Evolutionary conservation across 768 basidiomycete genomes (phyloP).

Genomic region (Cystofilobasidium capitatum): DNA sequence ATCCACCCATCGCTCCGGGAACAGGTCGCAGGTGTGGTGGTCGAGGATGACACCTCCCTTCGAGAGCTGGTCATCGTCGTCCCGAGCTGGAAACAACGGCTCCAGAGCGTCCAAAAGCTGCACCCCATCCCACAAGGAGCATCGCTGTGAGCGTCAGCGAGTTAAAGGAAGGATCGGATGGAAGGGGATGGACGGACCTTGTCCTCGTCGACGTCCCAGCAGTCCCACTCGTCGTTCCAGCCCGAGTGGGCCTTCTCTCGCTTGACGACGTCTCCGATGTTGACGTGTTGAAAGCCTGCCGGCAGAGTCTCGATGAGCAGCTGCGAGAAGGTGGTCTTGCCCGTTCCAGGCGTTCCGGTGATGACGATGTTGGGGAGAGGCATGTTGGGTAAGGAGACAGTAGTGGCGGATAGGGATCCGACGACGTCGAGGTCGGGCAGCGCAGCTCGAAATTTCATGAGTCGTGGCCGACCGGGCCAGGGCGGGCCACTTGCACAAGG

Average conservation of each 20-base stretch:
- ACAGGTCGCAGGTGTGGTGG: conserved; percentile 88
- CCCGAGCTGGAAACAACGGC: conserved; percentile 36
- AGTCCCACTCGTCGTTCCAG: conserved; percentile 91
- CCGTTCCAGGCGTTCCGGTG: conserved; percentile 52
- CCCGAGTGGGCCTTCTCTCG: conserved; percentile 67
- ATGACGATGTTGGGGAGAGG: conserved; percentile 38
- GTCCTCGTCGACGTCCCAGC: conserved; percentile 89
- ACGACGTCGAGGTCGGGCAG: no score
- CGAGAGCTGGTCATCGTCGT: conserved; percentile 4
- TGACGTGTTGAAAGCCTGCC: conserved; percentile 54
- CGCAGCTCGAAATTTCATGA: no score
- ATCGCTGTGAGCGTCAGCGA: neutral
- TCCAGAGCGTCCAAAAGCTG: conserved; percentile 86
- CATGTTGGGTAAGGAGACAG: no score
- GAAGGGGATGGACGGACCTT: conserved; percentile 50
- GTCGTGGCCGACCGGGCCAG: no score
- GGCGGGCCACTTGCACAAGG: no score
- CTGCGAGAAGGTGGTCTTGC: conserved; percentile 86
- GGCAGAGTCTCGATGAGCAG: conserved; percentile 51
- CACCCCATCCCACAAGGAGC: neutral
- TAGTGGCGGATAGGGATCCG: no score
- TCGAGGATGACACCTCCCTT: conserved; percentile 78
- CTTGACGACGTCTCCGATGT: conserved; percentile 84
- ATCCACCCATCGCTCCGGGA: conserved; percentile 94
- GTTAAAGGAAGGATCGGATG: neutral